Evolutionary conservation across 1,284 basidiomycete species (phyloP).

Genomic region (Amylostereum areolatum): DNA sequence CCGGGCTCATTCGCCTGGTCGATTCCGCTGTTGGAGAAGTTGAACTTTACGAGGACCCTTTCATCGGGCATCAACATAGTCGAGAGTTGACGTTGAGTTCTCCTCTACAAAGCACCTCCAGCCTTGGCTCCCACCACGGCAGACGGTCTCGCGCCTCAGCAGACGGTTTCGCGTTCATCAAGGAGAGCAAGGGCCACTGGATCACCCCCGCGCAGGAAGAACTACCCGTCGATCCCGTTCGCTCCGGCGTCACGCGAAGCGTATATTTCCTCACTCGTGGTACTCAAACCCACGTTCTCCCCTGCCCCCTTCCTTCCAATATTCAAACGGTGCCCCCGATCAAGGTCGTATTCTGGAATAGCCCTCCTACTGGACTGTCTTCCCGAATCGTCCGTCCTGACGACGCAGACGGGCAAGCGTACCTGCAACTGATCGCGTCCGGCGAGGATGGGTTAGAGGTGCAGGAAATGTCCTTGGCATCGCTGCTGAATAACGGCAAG

Average conservation of each 20-base stretch:
- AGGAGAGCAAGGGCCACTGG: conserved; percentile 48
- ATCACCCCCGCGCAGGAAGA: conserved; percentile 44
- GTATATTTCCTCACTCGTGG: conserved; percentile 66
- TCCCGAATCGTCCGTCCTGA: conserved; percentile 41
- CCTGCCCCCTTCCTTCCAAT: conserved; percentile 57
- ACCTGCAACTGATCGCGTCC: conserved; percentile 63
- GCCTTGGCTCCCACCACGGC: conserved; percentile 8
- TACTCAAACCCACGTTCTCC: conserved; percentile 58
- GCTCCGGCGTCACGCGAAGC: conserved; percentile 25
- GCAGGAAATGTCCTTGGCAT: conserved; percentile 47
- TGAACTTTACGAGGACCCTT: conserved; percentile 52
- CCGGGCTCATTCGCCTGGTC: conserved; percentile 67
- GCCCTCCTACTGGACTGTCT: conserved; percentile 46
- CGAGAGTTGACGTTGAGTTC: conserved; percentile 1
- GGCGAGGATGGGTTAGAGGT: conserved; percentile 65
- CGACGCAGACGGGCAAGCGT: conserved; percentile 29
- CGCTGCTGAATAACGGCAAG: conserved; percentile 38
- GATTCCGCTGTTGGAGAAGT: conserved; percentile 76
- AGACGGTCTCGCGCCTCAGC: conserved; percentile 49
- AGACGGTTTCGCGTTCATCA: conserved; percentile 39
- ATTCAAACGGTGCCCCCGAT: conserved; percentile 43
- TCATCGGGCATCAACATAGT: conserved; percentile 11
- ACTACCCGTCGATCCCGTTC: conserved; percentile 32
- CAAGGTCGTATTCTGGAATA: conserved; percentile 51
- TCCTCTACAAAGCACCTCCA: conserved; percentile 6